phyloP scores from a whole-genome alignment of 148 eudicot genomes.

The Drosera capensis region DNA sequence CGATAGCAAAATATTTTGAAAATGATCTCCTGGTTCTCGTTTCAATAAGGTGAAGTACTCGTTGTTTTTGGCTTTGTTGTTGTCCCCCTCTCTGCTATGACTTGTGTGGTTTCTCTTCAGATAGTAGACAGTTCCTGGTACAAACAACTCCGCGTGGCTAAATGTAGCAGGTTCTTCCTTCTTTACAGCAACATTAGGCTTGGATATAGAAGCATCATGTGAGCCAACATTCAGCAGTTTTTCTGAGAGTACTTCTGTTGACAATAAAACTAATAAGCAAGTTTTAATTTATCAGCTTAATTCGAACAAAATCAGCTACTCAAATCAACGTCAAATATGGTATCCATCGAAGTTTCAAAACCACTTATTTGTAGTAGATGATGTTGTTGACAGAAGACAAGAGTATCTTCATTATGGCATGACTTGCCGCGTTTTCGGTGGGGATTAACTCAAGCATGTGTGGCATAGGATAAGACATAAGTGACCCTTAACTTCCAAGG shows the following conservation, averaged over 20 bases:
- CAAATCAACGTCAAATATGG: neutral
- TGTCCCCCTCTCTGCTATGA: slow-evolving; percentile 9
- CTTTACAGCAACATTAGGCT: slow-evolving; percentile 8
- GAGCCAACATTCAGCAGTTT: too few species aligned
- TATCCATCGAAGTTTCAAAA: too few species aligned
- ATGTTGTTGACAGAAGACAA: too few species aligned
- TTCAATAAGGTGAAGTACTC: slow-evolving; percentile 59
- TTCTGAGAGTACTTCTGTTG: slow-evolving; percentile 11
- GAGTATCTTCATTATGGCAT: too few species aligned
- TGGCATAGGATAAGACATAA: too few species aligned
- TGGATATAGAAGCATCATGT: slow-evolving; percentile 8
- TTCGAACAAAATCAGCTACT: neutral
- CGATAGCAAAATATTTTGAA: slow-evolving; percentile 52
- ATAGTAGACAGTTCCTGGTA: slow-evolving; percentile 66
- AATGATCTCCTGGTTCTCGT: slow-evolving; percentile 64
- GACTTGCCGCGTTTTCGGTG: too few species aligned
- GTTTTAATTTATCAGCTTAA: neutral
- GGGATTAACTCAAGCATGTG: too few species aligned
- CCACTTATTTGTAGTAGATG: too few species aligned
- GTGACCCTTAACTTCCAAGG: too few species aligned
- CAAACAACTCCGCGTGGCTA: slow-evolving; percentile 50
- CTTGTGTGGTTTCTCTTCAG: slow-evolving; percentile 43
- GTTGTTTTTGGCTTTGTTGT: slow-evolving; percentile 8
- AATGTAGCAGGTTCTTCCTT: slow-evolving; percentile 10
- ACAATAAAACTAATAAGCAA: neutral